Evolutionary conservation across 495 filamentous ascomycete species (phyloP).

Genomic region (Xylaria acuta): DNA sequence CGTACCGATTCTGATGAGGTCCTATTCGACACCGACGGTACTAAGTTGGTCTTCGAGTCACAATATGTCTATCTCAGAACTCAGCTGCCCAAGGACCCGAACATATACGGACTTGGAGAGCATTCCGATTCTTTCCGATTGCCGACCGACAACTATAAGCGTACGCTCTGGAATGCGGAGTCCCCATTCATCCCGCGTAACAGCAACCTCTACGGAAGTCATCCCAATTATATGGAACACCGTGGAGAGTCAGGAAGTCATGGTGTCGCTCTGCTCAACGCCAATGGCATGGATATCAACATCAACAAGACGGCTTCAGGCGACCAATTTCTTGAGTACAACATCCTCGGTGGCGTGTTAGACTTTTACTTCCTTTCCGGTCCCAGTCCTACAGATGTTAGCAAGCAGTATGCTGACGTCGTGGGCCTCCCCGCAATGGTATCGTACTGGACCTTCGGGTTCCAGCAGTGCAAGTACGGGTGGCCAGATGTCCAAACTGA

Average conservation of each 20-base stretch:
- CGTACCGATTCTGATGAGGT: slow-evolving; percentile 67
- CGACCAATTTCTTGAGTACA: slow-evolving; percentile 82
- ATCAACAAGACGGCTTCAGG: slow-evolving; percentile 68
- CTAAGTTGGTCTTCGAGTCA: slow-evolving; percentile 73
- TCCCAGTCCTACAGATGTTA: slow-evolving; percentile 71
- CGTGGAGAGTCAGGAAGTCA: slow-evolving; percentile 70
- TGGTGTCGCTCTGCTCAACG: slow-evolving; percentile 80
- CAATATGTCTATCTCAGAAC: slow-evolving; percentile 79
- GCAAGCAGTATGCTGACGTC: slow-evolving; percentile 74
- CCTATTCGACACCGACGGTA: slow-evolving; percentile 75
- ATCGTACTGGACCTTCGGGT: slow-evolving; percentile 87
- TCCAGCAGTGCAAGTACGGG: slow-evolving; percentile 84
- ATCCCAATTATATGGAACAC: slow-evolving; percentile 85
- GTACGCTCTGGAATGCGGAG: slow-evolving; percentile 82
- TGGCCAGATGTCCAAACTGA: slow-evolving; percentile 74
- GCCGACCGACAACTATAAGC: slow-evolving; percentile 71
- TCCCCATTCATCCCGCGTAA: slow-evolving; percentile 57
- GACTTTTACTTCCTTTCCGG: slow-evolving; percentile 87
- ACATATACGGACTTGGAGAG: slow-evolving; percentile 83
- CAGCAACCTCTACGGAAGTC: slow-evolving; percentile 80
- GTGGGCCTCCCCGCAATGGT: slow-evolving; percentile 76
- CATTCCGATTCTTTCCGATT: slow-evolving; percentile 75
- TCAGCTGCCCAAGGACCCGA: slow-evolving; percentile 67
- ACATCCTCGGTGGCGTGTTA: slow-evolving; percentile 76
- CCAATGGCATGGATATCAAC: slow-evolving; percentile 85